phyloP scores from a whole-genome alignment of 2,329 filamentous ascomycete genomes.

The Paecilomyces sp. region DNA sequence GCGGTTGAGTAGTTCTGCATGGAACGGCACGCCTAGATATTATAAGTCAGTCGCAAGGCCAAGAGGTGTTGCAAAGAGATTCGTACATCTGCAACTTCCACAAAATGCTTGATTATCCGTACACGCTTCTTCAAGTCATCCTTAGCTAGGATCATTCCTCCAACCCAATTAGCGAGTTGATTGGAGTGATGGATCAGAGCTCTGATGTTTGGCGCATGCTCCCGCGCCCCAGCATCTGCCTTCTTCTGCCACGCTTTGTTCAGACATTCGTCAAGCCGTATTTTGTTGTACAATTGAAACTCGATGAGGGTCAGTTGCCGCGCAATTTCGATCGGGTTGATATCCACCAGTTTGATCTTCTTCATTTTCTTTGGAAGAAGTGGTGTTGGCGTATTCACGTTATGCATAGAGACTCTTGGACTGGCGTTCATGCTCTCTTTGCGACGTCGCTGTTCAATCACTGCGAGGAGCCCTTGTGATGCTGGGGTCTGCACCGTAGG shows the following conservation, averaged over 20 bases:
- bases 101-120: conserved; percentile 92
- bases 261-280: conserved; percentile 83
- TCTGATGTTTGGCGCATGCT: conserved; percentile 84
- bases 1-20: conserved; percentile 94
- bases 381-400: conserved; percentile 68
- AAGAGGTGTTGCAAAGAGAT: neutral
- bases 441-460: conserved; percentile 74
- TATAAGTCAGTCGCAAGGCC: neutral
- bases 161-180: conserved; percentile 95
- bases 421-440: conserved; percentile 80
- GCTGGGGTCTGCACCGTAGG: neutral
- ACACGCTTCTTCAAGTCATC: conserved; percentile 86
- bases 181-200: conserved; percentile 92
- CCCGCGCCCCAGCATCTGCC: conserved; percentile 54
- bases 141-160: conserved; percentile 89
- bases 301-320: conserved; percentile 92
- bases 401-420: conserved; percentile 72
- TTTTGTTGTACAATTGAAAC: conserved; percentile 80
- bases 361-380: conserved; percentile 97
- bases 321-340: conserved; percentile 86
- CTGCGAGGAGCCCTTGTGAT: conserved; percentile 70
- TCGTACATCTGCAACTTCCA: conserved; percentile 75
- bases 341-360: conserved; percentile 92
- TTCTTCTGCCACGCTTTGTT: conserved; percentile 98
- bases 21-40: conserved; percentile 69